These are phyloP conservation scores for Periglandula ipomoeae DNA, from an alignment of 2,329 filamentous ascomycete genomes.

Conservation along the genomic window DNA sequence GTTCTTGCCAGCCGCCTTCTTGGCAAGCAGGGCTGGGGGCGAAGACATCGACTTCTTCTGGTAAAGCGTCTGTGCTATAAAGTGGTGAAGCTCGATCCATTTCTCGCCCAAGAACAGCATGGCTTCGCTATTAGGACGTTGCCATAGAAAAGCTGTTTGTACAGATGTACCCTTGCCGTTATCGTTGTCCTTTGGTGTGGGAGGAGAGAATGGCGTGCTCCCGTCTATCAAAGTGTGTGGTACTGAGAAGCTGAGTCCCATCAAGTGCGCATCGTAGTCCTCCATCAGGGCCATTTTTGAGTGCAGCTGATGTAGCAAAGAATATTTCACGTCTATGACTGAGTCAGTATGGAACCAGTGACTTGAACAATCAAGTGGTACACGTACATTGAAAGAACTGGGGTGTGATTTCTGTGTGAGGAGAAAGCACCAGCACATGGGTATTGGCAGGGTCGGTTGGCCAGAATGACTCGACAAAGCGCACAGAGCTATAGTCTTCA, in stretches of 20 bases:
- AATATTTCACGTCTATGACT: constrained; percentile 59
- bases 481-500: constrained; percentile 62
- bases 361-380: not conserved
- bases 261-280: constrained; percentile 44
- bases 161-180: constrained; percentile 16
- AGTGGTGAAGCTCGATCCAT: constrained; percentile 79
- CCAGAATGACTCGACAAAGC: constrained; percentile 83
- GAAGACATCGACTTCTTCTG: constrained; percentile 25
- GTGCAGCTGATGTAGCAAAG: constrained; percentile 68
- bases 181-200: constrained; percentile 19
- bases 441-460: constrained; percentile 53
- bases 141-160: constrained; percentile 66
- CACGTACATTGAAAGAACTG: constrained; percentile 69
- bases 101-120: constrained; percentile 74
- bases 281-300: constrained; percentile 39
- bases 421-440: constrained; percentile 77
- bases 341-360: not conserved
- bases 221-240: constrained; percentile 58
- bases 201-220: constrained; percentile 41
- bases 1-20: constrained; percentile 55
- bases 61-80: constrained; percentile 57
- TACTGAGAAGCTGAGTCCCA: constrained; percentile 73
- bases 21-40: constrained; percentile 30
- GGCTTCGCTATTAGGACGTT: constrained; percentile 75
- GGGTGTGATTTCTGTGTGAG: constrained; percentile 69